Base-by-base conservation (phyloP, 768 basidiomycete species). In the Suillus americanus region DNA sequence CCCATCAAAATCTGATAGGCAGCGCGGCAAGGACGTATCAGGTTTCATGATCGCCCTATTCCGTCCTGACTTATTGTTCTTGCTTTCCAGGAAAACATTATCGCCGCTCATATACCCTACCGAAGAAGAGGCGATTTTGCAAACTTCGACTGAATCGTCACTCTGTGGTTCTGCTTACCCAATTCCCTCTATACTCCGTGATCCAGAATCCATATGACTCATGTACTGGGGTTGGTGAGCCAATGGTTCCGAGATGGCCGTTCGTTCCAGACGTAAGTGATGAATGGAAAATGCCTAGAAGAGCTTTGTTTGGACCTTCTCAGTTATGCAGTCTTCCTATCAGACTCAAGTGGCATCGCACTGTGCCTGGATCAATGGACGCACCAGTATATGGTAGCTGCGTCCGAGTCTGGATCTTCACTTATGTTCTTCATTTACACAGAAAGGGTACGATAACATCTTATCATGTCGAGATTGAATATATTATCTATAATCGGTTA, bases 381-480 rank as follows among this genome's bases (percentile, higher is more conserved):
- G 28, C 28, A 16, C 50, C 25, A 9, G 16, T 16, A 50, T 28
- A 18, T 4, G 9, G 25, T 5, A 51, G 33, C 33, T 33, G 30
- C 20, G 20, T 33, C 46, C 46, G 23, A 48, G 23, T 14, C 53
- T 54, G 20, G 20, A n/a, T 35, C 6, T 13, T 33, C 9, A 3
- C 5, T n/a, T 54, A 33, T 30, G 53, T 35, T 13, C 33, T 35
- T 54, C 53, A 35, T 54, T 53, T n/a, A 33, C 5, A 20, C 53
- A 54, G 53, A 3, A 54, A 33, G 53, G 20, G 12, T 33, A 54
- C n/a, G 12, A 6, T 30, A 53, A 30, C 28, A 54, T 54, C 53
- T 54, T 54, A 54, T 54, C 53, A 54, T 54, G 20, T 54, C 53
- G 53, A 54, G 53, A 54, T 33, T 54, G 33, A 35, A 54, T 4